Conservation (phyloP, 1,139 yeast species). For the Hyphopichia fennica region DNA sequence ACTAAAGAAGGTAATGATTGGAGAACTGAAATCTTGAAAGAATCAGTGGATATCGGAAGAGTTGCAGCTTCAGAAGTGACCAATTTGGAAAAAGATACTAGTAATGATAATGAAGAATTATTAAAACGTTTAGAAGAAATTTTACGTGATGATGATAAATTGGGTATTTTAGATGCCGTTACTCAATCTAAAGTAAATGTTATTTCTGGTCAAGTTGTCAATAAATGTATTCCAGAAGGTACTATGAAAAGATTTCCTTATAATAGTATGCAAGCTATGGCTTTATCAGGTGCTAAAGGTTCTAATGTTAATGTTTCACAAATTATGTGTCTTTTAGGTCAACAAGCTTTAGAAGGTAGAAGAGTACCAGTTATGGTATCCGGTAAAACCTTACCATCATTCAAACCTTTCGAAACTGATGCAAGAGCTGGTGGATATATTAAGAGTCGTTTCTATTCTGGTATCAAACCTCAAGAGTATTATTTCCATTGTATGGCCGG, state of each 20-base stretch:
- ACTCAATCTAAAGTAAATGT: constrained; percentile 91
- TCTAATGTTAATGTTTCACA: constrained; percentile 98
- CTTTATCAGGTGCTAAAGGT: constrained; percentile 98
- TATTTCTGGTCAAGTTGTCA: constrained; percentile 89
- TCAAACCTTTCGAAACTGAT: constrained; percentile 94
- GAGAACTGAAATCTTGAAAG: constrained; percentile 79
- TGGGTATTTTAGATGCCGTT: constrained; percentile 94
- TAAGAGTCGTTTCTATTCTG: constrained; percentile 96
- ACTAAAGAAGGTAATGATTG: constrained; percentile 88
- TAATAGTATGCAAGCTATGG: constrained; percentile 99
- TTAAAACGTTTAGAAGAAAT: constrained; percentile 89
- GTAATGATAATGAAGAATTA: constrained; percentile 71
- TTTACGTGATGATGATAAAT: constrained; percentile 86
- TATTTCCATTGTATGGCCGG: constrained; percentile 99
- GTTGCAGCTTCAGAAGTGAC: constrained; percentile 94
- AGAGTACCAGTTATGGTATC: constrained; percentile 99
- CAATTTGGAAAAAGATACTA: constrained; percentile 62
- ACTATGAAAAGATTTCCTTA: constrained; percentile 94
- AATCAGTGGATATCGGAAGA: constrained; percentile 81
- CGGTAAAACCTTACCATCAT: constrained; percentile 95
- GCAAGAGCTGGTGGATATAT: constrained; percentile 99
- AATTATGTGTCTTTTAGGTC: constrained; percentile 98
- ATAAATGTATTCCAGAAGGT: constrained; percentile 94
- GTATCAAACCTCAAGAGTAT: constrained; percentile 98
- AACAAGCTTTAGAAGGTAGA: constrained; percentile 98